A percentile compares a stretch with the other conserved stretches of the same genome.
Evolutionary conservation across 129 eudicot species (phyloP).

Genomic region (carrot (Daucus carota)): DH1_v3.0 NC_030381.2:38627001-38627500

Average conservation of each 20-base stretch:
- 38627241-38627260: slow-evolving; percentile 78
- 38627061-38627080: slow-evolving; percentile 67
- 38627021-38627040: slow-evolving; percentile 64
- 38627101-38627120: slow-evolving; percentile 73
- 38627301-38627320: slow-evolving; percentile 56
- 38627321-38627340: slow-evolving; percentile 67
- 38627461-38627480: too few relatives aligned
- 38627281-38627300: slow-evolving; percentile 59
- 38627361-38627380: not conserved
- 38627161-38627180: slow-evolving; percentile 67
- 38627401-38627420: too few relatives aligned
- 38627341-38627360: slow-evolving; percentile 56
- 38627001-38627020: slow-evolving; percentile 30
- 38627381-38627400: not conserved
- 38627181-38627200: slow-evolving; percentile 64
- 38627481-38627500: too few relatives aligned
- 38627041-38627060: slow-evolving; percentile 51
- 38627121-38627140: slow-evolving; percentile 70
- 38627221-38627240: slow-evolving; percentile 47
- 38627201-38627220: slow-evolving; percentile 58
- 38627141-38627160: slow-evolving; percentile 93
- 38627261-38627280: slow-evolving; percentile 77
- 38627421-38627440: too few relatives aligned
- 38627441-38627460: too few relatives aligned
- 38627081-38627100: slow-evolving; percentile 90